Percentiles rank a stretch among this genome's conserved stretches.
Evolutionary conservation across 2,329 filamentous ascomycete species (phyloP).

Genomic region (Arthroderma sp.): DNA sequence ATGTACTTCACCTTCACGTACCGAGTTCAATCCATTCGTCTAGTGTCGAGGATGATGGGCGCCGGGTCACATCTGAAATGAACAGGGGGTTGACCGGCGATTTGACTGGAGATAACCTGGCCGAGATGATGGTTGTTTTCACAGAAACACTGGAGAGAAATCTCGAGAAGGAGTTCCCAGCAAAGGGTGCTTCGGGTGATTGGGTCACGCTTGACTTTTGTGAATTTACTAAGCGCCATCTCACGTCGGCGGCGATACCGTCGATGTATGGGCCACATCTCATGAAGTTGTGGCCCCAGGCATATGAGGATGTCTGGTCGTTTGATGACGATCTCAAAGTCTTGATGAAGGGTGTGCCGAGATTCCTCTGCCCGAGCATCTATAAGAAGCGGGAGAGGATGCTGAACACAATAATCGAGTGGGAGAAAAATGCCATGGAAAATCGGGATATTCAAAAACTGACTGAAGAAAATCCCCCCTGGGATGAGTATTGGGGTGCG

Average conservation of each 20-base stretch:
- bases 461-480: conserved; percentile 20
- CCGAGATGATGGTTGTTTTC: conserved; percentile 10
- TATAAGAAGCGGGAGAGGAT: conserved; percentile 8
- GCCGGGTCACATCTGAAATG: conserved; percentile 9
- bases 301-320: conserved; percentile 13
- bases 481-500: conserved; percentile 9
- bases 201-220: conserved; percentile 13
- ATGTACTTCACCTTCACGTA: conserved; percentile 10
- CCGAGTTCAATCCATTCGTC: conserved; percentile 3
- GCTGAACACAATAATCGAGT: conserved; percentile 9
- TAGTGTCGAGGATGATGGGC: conserved; percentile 7
- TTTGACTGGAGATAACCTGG: conserved; percentile 7
- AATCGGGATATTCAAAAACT: conserved; percentile 17
- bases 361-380: conserved; percentile 10
- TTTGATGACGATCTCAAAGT: conserved; percentile 12
- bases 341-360: conserved; percentile 9
- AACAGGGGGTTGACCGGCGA: conserved; percentile 7
- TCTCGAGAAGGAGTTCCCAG: conserved; percentile 12
- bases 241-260: conserved; percentile 12
- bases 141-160: conserved; percentile 9
- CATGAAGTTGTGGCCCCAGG: conserved; percentile 12
- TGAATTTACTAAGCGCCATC: conserved; percentile 10
- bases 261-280: conserved; percentile 13
- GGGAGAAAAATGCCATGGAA: conserved; percentile 8
- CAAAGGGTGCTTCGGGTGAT: conserved; percentile 2